Percentiles rank a stretch among this genome's conserved stretches.
phyloP scores from a whole-genome alignment of 1,284 basidiomycete species.

The Malassezia japonica region DNA sequence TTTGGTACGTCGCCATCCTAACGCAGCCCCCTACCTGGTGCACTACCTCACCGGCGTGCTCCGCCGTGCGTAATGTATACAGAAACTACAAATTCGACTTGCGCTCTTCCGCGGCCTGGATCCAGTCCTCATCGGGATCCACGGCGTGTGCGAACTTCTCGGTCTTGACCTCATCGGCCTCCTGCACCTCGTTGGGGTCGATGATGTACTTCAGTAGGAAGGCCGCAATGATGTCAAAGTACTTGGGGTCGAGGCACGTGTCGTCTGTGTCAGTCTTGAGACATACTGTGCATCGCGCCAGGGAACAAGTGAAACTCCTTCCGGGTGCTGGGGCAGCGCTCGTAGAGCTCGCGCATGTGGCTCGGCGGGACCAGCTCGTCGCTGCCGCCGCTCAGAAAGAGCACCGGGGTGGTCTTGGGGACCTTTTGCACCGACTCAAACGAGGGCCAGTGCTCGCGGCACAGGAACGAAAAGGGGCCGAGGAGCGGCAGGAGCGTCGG shows the following conservation, averaged over 20 bases:
- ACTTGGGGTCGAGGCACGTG: slow-evolving; percentile 37
- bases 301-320: slow-evolving; percentile 53
- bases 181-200: background rate
- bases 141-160: background rate
- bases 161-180: background rate
- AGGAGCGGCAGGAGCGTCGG: slow-evolving; percentile 72
- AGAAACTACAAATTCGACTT: slow-evolving; percentile 8
- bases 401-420: slow-evolving; percentile 63
- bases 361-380: slow-evolving; percentile 77
- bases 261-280: slow-evolving; percentile 23
- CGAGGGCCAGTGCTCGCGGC: slow-evolving; percentile 81
- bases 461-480: slow-evolving; percentile 67
- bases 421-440: slow-evolving; percentile 62
- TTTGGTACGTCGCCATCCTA: slow-evolving; percentile 10
- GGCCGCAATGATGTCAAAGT: slow-evolving; percentile 37
- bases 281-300: slow-evolving; percentile 62
- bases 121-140: background rate
- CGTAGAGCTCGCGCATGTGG: slow-evolving; percentile 73
- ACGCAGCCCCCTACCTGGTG: slow-evolving; percentile 15
- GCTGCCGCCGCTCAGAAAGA: slow-evolving; percentile 67
- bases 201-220: slow-evolving; percentile 27
- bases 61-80: slow-evolving; percentile 1
- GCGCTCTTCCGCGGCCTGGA: no score
- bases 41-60: slow-evolving; percentile 8
- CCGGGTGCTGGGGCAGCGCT: slow-evolving; percentile 52